Base-by-base conservation (phyloP, 2,329 filamentous ascomycete species). In the Trichophyton verrucosum region DNA sequence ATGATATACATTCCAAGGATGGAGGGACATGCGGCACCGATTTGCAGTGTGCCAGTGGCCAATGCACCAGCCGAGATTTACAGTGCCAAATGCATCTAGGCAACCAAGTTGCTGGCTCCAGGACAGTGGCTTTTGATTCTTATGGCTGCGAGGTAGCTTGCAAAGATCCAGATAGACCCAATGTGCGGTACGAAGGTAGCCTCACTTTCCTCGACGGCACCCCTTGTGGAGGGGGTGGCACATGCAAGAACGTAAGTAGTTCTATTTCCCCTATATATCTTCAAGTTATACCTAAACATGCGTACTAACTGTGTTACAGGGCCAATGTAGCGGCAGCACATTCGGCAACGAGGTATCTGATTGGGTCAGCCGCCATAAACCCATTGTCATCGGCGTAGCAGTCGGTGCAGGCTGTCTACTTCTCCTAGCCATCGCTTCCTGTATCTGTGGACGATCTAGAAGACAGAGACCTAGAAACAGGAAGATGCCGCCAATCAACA, bases 151-250 rank as follows among this genome's bases (percentile, higher is more conserved):
- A 82, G 64, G 77, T 97, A 58, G 85, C 85, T 57, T 99, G 94
- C 73, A 80, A 81, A 2, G 87, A 86, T 24, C 84, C 89, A 3
- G 78, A 83, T 61, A 86, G 91, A 61, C 83, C 83, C 6, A 64
- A 77, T 4, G 82, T 82, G 61, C 79, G 81, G 6, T 96, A 90
- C 73, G 86, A 87, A 63, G 81, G 82, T 22, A 82, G 95, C 76
- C 86, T 71, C 36, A 94, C 95, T 75, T 97, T 95, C 75, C 78
- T 97, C 33, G 94, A 99, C 70, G 94, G 94, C 17, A 97, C 94
- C 0, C 77, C 82, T 1, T 99, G 94, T 71, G 81, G 84, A 59
- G 88, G 87, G 17, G 89, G 89, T 60, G 94, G 94, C 5, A 80
- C 78, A 61, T 99, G 94, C 73, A 71, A 73, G 58, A 92, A 91